Evolutionary conservation across 1,139 yeast species (phyloP).

Genomic region (Protomyces inundatus): DNA sequence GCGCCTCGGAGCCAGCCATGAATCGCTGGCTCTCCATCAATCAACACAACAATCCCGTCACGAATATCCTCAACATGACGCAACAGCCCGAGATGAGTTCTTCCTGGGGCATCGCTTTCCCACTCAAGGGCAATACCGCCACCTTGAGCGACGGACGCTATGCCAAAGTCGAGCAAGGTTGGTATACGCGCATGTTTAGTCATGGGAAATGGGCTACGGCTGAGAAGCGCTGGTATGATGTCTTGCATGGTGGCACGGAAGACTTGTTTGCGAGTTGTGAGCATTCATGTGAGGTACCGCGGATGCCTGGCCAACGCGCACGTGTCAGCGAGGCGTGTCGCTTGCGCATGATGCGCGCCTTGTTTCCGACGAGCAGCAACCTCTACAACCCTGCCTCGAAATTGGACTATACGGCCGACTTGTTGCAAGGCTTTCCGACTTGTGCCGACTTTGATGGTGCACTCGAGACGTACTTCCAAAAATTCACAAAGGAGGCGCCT

Average conservation of each 20-base stretch:
- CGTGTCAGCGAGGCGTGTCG: constrained; percentile 24
- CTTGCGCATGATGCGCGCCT: constrained; percentile 12
- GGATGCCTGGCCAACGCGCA: not conserved
- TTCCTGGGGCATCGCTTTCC: not conserved
- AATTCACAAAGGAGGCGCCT: constrained; percentile 15
- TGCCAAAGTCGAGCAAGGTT: constrained; percentile 20
- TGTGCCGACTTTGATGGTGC: constrained; percentile 18
- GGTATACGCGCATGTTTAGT: constrained; percentile 7
- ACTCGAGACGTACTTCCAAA: constrained; percentile 11
- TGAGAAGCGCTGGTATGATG: constrained; percentile 20
- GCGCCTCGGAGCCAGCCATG: not conserved
- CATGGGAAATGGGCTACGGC: constrained; percentile 16
- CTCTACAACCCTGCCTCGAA: constrained; percentile 13
- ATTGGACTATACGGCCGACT: not conserved
- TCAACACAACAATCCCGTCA: constrained; percentile 15
- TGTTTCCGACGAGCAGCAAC: constrained; percentile 6
- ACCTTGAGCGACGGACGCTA: constrained; percentile 1
- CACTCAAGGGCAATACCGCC: not conserved
- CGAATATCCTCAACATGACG: constrained; percentile 4
- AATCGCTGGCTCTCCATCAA: constrained; percentile 12
- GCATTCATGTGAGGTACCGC: constrained; percentile 4
- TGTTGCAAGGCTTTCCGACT: constrained; percentile 7
- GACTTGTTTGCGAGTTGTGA: constrained; percentile 4
- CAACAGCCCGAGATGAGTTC: not conserved
- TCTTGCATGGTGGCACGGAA: constrained; percentile 15